Evolutionary conservation across 116 monocot genomes (phyloP).

Genomic region (Thalassia testudinum): DNA sequence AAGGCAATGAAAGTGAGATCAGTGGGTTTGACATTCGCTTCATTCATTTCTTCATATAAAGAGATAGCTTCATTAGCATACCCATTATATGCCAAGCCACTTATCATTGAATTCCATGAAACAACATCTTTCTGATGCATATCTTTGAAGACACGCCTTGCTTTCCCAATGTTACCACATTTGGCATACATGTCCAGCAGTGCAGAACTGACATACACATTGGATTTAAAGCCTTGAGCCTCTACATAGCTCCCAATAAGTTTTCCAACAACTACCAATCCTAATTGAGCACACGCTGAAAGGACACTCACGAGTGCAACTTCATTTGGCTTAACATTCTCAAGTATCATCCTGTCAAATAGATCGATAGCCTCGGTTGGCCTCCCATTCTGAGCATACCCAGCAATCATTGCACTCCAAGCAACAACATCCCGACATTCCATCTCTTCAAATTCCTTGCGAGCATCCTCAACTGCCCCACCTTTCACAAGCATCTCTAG

Average conservation of each 20-base stretch:
- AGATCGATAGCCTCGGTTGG: constrained; percentile 51
- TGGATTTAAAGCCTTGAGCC: constrained; percentile 15
- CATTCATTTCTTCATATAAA: constrained; percentile 55
- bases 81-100: constrained; percentile 18
- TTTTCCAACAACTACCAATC: constrained; percentile 48
- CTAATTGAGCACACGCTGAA: constrained; percentile 70
- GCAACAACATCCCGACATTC: constrained; percentile 49
- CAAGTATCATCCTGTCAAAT: constrained; percentile 53
- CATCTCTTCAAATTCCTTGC: constrained; percentile 56
- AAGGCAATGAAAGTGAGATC: constrained; percentile 62
- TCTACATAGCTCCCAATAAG: constrained; percentile 48
- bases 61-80: constrained; percentile 41
- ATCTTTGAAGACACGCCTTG: constrained; percentile 14
- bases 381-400: constrained; percentile 83
- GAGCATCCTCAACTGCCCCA: constrained; percentile 66
- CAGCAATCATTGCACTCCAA: constrained; percentile 89
- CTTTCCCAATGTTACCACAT: constrained; percentile 44
- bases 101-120: constrained; percentile 25
- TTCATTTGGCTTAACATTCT: constrained; percentile 44
- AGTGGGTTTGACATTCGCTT: constrained; percentile 35
- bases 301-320: constrained; percentile 65
- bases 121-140: constrained; percentile 29
- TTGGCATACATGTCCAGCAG: constrained; percentile 68
- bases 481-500: constrained; percentile 85
- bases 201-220: constrained; percentile 40